A percentile compares a stretch with the other conserved stretches of the same genome.
Evolutionary conservation across 2,329 filamentous ascomycete genomes (phyloP).

Genomic region (Rhynchosporium agropyri): DNA sequence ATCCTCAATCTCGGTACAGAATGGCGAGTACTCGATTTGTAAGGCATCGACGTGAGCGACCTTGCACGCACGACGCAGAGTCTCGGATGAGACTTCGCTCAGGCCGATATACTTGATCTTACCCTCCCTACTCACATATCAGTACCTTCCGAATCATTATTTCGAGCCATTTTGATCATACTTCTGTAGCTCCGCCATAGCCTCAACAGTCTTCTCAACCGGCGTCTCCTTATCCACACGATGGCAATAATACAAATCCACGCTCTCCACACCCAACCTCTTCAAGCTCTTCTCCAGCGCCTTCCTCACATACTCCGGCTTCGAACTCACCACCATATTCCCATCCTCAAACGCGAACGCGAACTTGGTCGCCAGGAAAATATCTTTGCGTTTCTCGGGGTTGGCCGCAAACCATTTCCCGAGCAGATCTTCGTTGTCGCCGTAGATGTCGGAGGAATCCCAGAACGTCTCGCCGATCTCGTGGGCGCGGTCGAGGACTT

Average conservation of each 20-base stretch:
- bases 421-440: slow-evolving; percentile 41
- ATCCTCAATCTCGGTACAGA: slow-evolving; percentile 60
- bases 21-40: slow-evolving; percentile 58
- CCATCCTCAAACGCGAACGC: too few relatives aligned
- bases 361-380: too few relatives aligned
- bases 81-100: slow-evolving; percentile 52
- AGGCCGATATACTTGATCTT: slow-evolving; percentile 61
- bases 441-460: slow-evolving; percentile 47
- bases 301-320: slow-evolving; percentile 44
- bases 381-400: too few relatives aligned
- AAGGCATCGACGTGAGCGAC: slow-evolving; percentile 53
- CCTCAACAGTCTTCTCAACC: slow-evolving; percentile 50
- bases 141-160: background rate
- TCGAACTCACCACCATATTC: slow-evolving; percentile 40
- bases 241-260: slow-evolving; percentile 46
- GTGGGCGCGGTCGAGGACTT: slow-evolving; percentile 46
- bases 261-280: slow-evolving; percentile 46
- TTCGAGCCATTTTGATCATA: background rate
- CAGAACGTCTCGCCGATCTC: slow-evolving; percentile 46
- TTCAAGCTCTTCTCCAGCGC: slow-evolving; percentile 47
- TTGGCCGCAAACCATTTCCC: slow-evolving; percentile 15
- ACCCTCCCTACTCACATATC: slow-evolving; percentile 45
- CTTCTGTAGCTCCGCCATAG: slow-evolving; percentile 46
- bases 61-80: slow-evolving; percentile 54
- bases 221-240: slow-evolving; percentile 46